Base-by-base conservation (phyloP, 345 rosid species). In the Camelina neglecta region DNA sequence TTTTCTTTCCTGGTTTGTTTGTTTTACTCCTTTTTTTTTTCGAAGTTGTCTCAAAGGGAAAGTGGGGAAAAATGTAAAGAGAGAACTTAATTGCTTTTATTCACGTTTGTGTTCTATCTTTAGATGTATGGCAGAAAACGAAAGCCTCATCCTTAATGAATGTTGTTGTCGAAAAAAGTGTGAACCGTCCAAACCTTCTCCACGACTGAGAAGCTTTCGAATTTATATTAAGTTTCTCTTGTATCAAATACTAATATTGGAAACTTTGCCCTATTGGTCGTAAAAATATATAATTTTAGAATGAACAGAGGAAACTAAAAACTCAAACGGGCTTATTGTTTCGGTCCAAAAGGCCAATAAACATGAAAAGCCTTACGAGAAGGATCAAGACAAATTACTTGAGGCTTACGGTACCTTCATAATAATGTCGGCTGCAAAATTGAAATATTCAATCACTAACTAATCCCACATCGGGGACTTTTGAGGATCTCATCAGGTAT, bases 61-160 rank as follows among this genome's bases (percentile, higher is more conserved):
- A 75, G 77, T 59, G 75, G 53, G 79, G 57, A 74, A 69, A 71
- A 48, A 50, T 4, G 62, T 26, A 41, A 36, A 57, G 74, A 57
- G 16, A 15, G 60, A 8, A 60, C 78, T 58, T 54, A 54, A 7
- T 75, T 42, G 64, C 26, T 53, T 55, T 72, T 41, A 11, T 24
- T 10, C 33, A 36, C 58, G 69, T 49, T 72, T 69, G 73, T 16
- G 24, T 77, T 81, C 81, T 83, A 84, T 87, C 88, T 79, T 79
- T 67, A 70, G 88, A 82, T 84, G 98, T 82, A 90, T 85, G 98
- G 98, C 80, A 71, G 87, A 76, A 83, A 81, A 50, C 81, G 62
- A 83, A 81, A 60, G 88, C 92, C 95, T 92, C 88, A 91, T 94
- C 97, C 69, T 87, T 87, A 58, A 15, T 59, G 65, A 61, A 15